A percentile compares a stretch with the other conserved stretches of the same genome.
Evolutionary conservation across 768 basidiomycete species (phyloP).

Genomic region (Mycena capillaripes): DNA sequence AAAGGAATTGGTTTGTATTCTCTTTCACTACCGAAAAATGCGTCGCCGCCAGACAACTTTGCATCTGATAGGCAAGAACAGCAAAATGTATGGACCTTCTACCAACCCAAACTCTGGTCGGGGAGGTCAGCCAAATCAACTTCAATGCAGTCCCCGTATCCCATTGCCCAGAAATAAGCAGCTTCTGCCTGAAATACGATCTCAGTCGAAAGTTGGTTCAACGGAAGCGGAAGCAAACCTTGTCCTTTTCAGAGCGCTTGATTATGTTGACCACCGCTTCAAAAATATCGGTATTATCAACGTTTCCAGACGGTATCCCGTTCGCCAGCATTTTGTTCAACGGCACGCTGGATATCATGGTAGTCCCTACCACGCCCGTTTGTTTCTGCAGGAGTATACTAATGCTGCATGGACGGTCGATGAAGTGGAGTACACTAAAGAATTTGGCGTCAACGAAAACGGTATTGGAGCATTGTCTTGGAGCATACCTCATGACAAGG

Average conservation of each 20-base stretch:
- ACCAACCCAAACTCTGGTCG: slow-evolving; percentile 32
- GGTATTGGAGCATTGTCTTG: too few species aligned
- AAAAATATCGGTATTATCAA: slow-evolving; percentile 11
- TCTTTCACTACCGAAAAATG: too few species aligned
- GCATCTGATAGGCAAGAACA: too few species aligned
- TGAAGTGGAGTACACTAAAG: slow-evolving; percentile 7
- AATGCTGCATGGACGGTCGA: background rate
- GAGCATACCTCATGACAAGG: background rate
- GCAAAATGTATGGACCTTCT: background rate
- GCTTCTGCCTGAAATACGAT: slow-evolving; percentile 14
- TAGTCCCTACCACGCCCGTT: background rate
- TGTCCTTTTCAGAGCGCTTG: slow-evolving; percentile 13
- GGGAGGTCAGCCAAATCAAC: slow-evolving; percentile 32
- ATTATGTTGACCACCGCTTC: slow-evolving; percentile 7
- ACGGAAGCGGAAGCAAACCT: background rate
- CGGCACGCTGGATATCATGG: background rate
- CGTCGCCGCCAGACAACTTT: too few species aligned
- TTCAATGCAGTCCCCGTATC: slow-evolving; percentile 31
- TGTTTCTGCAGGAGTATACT: slow-evolving; percentile 11
- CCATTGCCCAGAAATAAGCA: slow-evolving; percentile 29
- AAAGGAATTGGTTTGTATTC: too few species aligned
- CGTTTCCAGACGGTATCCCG: background rate
- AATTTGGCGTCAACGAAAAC: background rate
- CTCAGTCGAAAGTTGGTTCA: background rate
- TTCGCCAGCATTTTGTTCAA: background rate